phyloP scores from a whole-genome alignment of 129 eudicot species.

The Smallanthus sonchifolius region DNA sequence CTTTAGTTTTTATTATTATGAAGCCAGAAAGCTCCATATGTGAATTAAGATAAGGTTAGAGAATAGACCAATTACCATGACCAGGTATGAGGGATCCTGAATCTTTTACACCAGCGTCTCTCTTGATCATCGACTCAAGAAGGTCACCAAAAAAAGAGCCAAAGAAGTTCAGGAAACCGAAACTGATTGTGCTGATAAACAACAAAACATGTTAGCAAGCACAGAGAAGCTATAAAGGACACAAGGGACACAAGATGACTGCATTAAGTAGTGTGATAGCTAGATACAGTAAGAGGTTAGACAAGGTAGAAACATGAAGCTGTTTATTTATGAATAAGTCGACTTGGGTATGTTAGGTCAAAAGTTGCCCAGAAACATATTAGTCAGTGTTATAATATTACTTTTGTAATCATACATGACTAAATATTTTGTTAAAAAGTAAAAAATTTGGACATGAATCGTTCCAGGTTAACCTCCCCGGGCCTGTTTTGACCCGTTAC shows the following conservation, averaged over 20 bases:
- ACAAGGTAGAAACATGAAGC: background rate
- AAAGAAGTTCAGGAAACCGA: conserved; percentile 65
- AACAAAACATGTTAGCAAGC: background rate
- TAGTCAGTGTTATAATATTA: background rate
- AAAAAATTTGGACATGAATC: too few relatives aligned
- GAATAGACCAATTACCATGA: conserved; percentile 50
- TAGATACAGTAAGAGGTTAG: background rate
- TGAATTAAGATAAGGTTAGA: background rate
- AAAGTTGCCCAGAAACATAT: background rate
- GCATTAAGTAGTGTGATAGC: background rate
- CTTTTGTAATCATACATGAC: background rate
- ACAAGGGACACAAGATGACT: background rate
- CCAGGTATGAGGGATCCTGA: conserved; percentile 95
- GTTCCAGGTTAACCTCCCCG: background rate
- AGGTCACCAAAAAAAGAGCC: conserved; percentile 92
- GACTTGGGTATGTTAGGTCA: background rate
- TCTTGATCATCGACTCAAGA: conserved; percentile 78
- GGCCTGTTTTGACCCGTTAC: background rate
- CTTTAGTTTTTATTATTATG: background rate
- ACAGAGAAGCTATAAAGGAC: background rate
- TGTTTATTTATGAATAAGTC: background rate
- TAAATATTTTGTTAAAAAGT: background rate
- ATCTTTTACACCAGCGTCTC: conserved; percentile 94
- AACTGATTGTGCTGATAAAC: conserved; percentile 47
- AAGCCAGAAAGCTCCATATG: background rate